Base-by-base conservation (phyloP, 768 basidiomycete genomes). In the Boletus rubropictus region DNA sequence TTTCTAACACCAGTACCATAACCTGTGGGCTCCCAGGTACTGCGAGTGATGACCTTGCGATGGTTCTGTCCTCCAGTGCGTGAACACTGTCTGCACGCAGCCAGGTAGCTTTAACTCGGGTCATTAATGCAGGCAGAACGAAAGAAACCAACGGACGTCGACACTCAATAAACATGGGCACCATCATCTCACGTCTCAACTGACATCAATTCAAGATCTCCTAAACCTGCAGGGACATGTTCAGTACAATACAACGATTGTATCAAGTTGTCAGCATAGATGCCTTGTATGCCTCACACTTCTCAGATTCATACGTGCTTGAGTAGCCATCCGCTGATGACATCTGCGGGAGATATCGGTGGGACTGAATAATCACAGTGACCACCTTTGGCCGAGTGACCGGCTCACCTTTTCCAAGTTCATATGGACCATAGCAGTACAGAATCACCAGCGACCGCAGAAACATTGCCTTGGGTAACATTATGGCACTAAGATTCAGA, bases 341-440 rank as follows among this genome's bases (percentile, higher is more conserved):
- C 42, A 39, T 59, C 57, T 55, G 32, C 24, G 24, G 24, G 36
- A n/a, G 11, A 8, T 10, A 35, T 27, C 2, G 24, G 24, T 28
- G 22, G 12, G 34, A 5, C 7, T 17, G 32, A 33, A 39, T 36
- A 27, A 33, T 12, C 20, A 32, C 24, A 15, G 10, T 24, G 3
- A 2, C 24, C 17, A 21, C 20, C 17, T 39, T 28, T 27, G 24
- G 14, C 20, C 1, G 12, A 42, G 18, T 6, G 21, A 31, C 2
- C 3, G 6, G 34, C 51, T 44, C 33, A 49, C 54, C 51, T 47
- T 50, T 44, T 7, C 54, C 54, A 7, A 49, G 39, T 1, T 47
- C 39, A 12, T 56, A 53, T 20, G 57, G 54, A 28, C 53, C 57
- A 1, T 46, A 43, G 38, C 29, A 55, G 15, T 52, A 55, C 5